Evolutionary conservation across 2,329 filamentous ascomycete genomes (phyloP).

Genomic region (Penicillium polonicum): DNA sequence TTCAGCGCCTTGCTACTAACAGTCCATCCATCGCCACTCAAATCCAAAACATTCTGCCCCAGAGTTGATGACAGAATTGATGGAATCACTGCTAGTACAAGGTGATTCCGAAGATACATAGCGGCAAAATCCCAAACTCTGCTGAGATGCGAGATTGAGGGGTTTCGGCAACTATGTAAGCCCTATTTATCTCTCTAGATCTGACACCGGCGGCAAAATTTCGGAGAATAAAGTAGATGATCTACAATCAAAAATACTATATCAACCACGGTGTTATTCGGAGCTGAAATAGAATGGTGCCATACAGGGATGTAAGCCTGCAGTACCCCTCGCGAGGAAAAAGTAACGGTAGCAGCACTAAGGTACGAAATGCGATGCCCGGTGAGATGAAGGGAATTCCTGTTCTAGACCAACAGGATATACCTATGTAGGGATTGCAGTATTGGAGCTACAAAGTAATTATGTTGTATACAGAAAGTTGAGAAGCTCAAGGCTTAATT

Average conservation of each 20-base stretch:
- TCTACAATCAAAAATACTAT: not conserved
- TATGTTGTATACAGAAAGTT: too few species aligned
- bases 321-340: slow-evolving; percentile 3
- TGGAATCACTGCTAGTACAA: slow-evolving; percentile 19
- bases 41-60: slow-evolving; percentile 40
- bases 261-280: not conserved
- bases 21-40: slow-evolving; percentile 47
- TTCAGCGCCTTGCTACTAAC: slow-evolving; percentile 49
- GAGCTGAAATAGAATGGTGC: not conserved
- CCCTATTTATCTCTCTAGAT: not conserved
- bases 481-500: not conserved
- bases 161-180: not conserved
- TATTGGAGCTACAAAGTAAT: too few species aligned
- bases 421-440: too few species aligned
- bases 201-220: not conserved
- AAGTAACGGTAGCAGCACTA: slow-evolving; percentile 24
- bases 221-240: not conserved
- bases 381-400: not conserved
- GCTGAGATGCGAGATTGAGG: not conserved
- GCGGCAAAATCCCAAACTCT: not conserved
- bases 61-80: slow-evolving; percentile 12
- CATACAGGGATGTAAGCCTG: not conserved
- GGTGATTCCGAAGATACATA: slow-evolving; percentile 22
- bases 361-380: slow-evolving; percentile 2
- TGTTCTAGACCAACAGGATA: not conserved